Percentiles rank a stretch among this genome's conserved stretches.
These are phyloP conservation scores for Sporothrix phasma DNA, from an alignment of 2,329 filamentous ascomycete genomes.

Conservation along the genomic window DNA sequence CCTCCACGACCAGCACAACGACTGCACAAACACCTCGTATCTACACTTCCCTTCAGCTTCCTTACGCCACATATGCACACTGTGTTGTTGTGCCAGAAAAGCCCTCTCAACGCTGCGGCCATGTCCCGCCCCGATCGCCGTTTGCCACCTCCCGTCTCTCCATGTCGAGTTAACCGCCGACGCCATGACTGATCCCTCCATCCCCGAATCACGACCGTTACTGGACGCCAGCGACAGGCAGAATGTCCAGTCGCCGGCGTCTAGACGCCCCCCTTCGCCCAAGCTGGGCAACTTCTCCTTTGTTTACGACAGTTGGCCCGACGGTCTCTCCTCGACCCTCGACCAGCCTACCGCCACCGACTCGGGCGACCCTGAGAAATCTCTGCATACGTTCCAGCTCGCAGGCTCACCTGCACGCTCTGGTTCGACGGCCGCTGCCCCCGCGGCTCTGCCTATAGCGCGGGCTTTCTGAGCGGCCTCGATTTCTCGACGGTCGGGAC, in stretches of 20 bases:
- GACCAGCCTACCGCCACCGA: neutral
- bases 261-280: constrained; percentile 5
- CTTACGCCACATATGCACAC: neutral
- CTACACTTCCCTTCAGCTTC: neutral
- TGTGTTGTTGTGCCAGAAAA: neutral
- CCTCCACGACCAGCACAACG: neutral
- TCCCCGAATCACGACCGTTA: neutral
- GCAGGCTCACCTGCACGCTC: neutral
- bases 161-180: constrained; percentile 11
- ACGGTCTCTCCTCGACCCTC: neutral
- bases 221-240: neutral
- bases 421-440: neutral
- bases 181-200: constrained; percentile 4
- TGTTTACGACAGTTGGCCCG: constrained; percentile 2
- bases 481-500: constrained; percentile 1
- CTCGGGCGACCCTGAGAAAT: neutral
- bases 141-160: constrained; percentile 6
- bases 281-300: constrained; percentile 17
- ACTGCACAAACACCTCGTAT: neutral
- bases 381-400: neutral
- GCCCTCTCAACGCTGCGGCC: constrained; percentile 8
- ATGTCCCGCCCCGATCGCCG: constrained; percentile 14
- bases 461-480: constrained; percentile 15
- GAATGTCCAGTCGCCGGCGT: neutral
- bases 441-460: neutral